Conservation (phyloP, 2,329 filamentous ascomycete species). For the Claviceps arundinis region DNA sequence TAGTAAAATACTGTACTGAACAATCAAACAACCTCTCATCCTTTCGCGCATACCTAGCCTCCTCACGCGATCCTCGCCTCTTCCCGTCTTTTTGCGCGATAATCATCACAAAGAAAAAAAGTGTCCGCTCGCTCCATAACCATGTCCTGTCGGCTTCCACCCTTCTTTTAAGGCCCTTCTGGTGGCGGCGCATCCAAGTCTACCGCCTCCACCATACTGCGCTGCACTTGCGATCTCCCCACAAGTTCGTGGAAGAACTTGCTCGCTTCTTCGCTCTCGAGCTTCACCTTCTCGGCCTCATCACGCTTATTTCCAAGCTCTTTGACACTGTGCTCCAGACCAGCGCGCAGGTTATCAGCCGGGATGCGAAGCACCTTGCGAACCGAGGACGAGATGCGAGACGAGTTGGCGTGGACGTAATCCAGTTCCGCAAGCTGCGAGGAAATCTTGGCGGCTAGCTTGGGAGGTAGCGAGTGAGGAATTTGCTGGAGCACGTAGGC, state of each 20-base stretch:
- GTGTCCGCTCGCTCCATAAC: too few relatives aligned
- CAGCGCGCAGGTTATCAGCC: slow-evolving; percentile 71
- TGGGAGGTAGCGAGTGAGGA: slow-evolving; percentile 74
- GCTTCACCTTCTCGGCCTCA: slow-evolving; percentile 68
- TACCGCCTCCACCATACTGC: slow-evolving; percentile 34
- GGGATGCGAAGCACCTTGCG: slow-evolving; percentile 81
- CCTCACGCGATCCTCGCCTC: too few relatives aligned
- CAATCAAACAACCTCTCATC: too few relatives aligned
- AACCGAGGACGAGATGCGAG: slow-evolving; percentile 72
- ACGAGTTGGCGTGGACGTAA: slow-evolving; percentile 81
- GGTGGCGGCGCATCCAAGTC: slow-evolving; percentile 38
- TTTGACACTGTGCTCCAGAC: slow-evolving; percentile 74
- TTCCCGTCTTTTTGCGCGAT: too few relatives aligned
- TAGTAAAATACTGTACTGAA: not conserved
- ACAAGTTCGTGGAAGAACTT: slow-evolving; percentile 88
- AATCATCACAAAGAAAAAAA: too few relatives aligned
- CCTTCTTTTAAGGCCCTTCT: slow-evolving; percentile 15
- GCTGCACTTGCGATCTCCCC: slow-evolving; percentile 44
- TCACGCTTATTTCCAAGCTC: slow-evolving; percentile 66
- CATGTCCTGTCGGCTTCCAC: not conserved
- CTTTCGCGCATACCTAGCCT: too few relatives aligned
- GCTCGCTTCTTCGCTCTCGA: slow-evolving; percentile 71
- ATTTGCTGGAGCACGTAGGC: slow-evolving; percentile 79
- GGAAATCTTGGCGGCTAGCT: slow-evolving; percentile 74
- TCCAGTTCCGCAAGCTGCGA: slow-evolving; percentile 69